Base-by-base conservation (phyloP, 768 basidiomycete species). In the Ramaria sp. region DNA sequence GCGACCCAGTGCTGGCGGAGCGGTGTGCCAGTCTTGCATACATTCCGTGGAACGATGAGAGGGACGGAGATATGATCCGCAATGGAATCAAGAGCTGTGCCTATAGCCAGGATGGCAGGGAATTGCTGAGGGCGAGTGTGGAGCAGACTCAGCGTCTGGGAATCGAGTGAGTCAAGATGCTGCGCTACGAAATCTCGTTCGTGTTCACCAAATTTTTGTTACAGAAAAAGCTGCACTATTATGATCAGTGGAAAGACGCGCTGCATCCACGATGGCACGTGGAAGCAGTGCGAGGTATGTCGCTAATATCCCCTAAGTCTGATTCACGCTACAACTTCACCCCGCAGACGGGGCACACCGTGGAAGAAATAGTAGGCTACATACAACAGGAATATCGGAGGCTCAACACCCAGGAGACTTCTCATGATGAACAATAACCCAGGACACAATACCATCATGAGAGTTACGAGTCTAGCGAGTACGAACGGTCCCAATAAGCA, bases 201-300 rank as follows among this genome's bases (percentile, higher is more conserved):
- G n/a, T n/a, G n/a, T 48, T 28, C 49, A 50, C 13, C 38, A 53
- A 32, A 48, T 30, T 4, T 44, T 4, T 54, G 54, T 27, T 37
- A 52, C 62, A 86, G 82, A 52, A 92, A 83, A 69, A 93, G 90
- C 64, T 96, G 93, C 70, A 92, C 92, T 6, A 73, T 97, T 43
- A 62, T 90, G 37, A 87, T 97, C 61, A 84, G 78, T 61, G 76
- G 72, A 2, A 73, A 70, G 59, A 69, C 76, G 58, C 79, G 84
- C 13, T 92, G 89, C 62, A 73, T 91, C 38, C 84, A 82, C 53
- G 88, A 93, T 62, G 79, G 73, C 7, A 76, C 69, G 48, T 92
- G 90, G 89, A 81, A 85, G 63, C 68, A 82, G 44, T 94, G 88
- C 65, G 81, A 87, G 68, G 87, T 88, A 61, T 64, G 76, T 63